These are phyloP conservation scores for Globisporangium yorkense DNA, from an alignment of 352 stramenopile species.

Conservation along the genomic window DNA sequence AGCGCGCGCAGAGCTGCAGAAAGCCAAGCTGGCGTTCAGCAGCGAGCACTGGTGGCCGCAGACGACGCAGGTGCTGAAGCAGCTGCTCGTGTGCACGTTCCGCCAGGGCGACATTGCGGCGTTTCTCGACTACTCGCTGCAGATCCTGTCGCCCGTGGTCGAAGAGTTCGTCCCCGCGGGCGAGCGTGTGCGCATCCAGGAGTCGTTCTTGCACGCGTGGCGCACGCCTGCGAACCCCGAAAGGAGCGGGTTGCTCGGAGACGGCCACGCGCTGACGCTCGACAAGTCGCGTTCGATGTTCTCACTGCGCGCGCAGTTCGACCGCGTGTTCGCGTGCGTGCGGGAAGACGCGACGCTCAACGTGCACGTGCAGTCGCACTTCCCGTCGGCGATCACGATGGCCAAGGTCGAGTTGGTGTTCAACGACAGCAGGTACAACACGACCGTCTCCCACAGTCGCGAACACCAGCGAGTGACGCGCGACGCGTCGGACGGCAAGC, in stretches of 20 bases:
- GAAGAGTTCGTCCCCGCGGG: constrained; percentile 56
- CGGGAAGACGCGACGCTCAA: constrained; percentile 52
- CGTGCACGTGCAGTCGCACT: constrained; percentile 46
- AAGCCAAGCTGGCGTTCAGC: constrained; percentile 51
- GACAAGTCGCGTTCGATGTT: constrained; percentile 53
- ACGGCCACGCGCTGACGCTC: constrained; percentile 39
- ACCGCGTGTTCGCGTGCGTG: constrained; percentile 60
- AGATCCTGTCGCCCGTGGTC: constrained; percentile 67
- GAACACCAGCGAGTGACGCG: constrained; percentile 2
- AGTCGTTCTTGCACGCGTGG: constrained; percentile 62
- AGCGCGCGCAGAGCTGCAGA: constrained; percentile 58
- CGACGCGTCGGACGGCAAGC: constrained; percentile 26
- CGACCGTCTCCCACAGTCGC: constrained; percentile 39
- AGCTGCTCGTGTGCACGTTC: constrained; percentile 72
- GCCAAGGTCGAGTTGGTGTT: constrained; percentile 66
- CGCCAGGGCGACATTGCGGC: constrained; percentile 61
- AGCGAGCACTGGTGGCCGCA: constrained; percentile 73
- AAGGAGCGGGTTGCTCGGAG: constrained; percentile 27
- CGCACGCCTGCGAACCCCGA: constrained; percentile 21
- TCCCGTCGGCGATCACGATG: constrained; percentile 48
- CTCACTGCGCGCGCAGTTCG: constrained; percentile 44
- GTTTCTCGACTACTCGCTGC: constrained; percentile 74
- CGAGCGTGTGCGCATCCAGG: constrained; percentile 54
- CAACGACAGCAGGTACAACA: constrained; percentile 71
- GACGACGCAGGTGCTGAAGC: constrained; percentile 65